Base-by-base conservation (phyloP, 164 flowering plant genomes). In the Echeveria elegans region DNA sequence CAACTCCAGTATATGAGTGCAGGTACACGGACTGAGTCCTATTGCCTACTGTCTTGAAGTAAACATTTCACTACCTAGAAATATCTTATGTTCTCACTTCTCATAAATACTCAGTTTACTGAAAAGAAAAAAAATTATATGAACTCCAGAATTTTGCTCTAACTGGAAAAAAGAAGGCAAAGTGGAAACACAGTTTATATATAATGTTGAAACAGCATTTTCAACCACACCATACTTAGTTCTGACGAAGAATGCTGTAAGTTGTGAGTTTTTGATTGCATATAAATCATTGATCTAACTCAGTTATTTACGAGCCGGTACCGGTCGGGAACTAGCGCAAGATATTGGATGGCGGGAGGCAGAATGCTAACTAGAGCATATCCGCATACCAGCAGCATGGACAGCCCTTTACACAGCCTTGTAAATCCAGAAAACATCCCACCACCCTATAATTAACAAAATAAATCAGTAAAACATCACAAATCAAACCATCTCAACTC, bases 261-360 rank as follows among this genome's bases (percentile, higher is more conserved):
- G n/a, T n/a, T n/a, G n/a, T n/a, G n/a, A n/a, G n/a, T n/a, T n/a
- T n/a, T n/a, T n/a, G 7, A 53, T 10, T 26, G 14, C 18, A 56
- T 53, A 19, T 28, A 23, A 56, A 12, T 0, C 30, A 52, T 14
- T 16, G 5, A 11, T 56, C 18, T 19, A 29, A 56, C 0, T 28
- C 32, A 21, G 29, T 36, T 10, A n/a, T 36, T 10, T 1, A 32
- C 2, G 8, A 18, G 3, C 2, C 2, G n/a, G 11, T 63, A 63
- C 66, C 66, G 36, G 66, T 40, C 66, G 10, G 66, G 66, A 63
- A 63, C 45, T 1, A 63, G 66, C 0, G 66, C 47, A 36, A 63
- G 45, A 37, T 40, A 63, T 3, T 36, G 29, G 2, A 63, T n/a
- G n/a, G 45, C 5, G 7, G 66, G 45, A 23, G 66, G 66, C 41